Base-by-base conservation (phyloP, 179 eudicot species). In the Monotropa hypopitys region DNA sequence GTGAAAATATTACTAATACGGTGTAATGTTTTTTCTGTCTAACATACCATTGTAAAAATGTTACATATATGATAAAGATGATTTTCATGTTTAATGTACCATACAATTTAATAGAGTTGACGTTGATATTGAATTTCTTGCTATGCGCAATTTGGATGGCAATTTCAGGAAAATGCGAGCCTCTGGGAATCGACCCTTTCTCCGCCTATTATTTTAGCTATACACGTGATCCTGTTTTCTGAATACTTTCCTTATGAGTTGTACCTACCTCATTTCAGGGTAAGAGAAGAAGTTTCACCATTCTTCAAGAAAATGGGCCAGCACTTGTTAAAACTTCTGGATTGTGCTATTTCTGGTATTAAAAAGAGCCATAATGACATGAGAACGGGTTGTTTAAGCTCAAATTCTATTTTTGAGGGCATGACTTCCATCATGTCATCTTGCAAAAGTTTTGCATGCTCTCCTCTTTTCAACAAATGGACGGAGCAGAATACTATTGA, bases 391-490 rank as follows among this genome's bases (percentile, higher is more conserved):
- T 80, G 76, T 77, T 78, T 82, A 83, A 82, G 84, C 61, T 76
- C 90, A 70, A 85, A 79, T 72, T 78, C 86, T 70, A 77, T 77
- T 74, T 81, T 86, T 72, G 88, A 89, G 35, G 88, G 88, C 80
- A 83, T 83, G 77, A 80, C 65, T 35, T 83, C 87, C 30, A 79
- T 83, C 61, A 47, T 83, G 51, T 78, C 68, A 82, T 85, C 92
- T 69, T 87, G 90, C 62, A 90, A 82, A 82, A 82, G 85, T 84
- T 90, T 93, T 83, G 80, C 85, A 65, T 69, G 82, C 74, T 89
- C 94, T 73, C 91, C 92, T 13, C 77, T 90, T n/a, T 89, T 89
- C 81, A 75, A 71, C 75, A 81, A 81, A 75, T 57, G 78, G 82
- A 79, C 75, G 61, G 85, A 81, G 62, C 82, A 77, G 74, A 74